Conservation (phyloP, 2,329 filamentous ascomycete genomes). For the Fusarium xylarioides region DNA sequence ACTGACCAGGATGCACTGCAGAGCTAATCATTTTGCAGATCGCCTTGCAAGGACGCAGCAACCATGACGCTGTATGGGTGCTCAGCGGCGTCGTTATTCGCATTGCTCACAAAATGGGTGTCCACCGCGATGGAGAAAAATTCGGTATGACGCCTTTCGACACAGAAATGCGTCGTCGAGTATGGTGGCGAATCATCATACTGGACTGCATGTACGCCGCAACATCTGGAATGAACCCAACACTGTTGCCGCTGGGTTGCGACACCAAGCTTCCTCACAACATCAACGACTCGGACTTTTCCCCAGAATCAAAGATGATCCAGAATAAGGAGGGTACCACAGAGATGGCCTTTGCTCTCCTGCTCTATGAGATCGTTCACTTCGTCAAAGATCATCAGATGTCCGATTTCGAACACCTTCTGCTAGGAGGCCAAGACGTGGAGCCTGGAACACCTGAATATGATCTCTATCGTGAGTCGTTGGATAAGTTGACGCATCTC, state of each 20-base stretch:
- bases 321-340: not conserved
- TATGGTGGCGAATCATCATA: slow-evolving; percentile 15
- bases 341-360: slow-evolving; percentile 1
- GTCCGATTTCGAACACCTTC: not conserved
- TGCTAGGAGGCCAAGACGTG: not conserved
- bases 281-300: not conserved
- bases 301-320: not conserved
- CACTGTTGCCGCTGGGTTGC: not conserved
- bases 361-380: not conserved
- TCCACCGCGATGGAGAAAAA: slow-evolving; percentile 5
- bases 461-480: not conserved
- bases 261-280: slow-evolving; percentile 1
- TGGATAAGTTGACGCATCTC: not conserved
- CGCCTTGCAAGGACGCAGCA: slow-evolving; percentile 1
- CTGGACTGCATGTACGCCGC: slow-evolving; percentile 12
- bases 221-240: slow-evolving; percentile 10
- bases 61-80: slow-evolving; percentile 3
- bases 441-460: slow-evolving; percentile 5
- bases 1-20: accelerated
- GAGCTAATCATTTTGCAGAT: not conserved
- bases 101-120: slow-evolving; percentile 6
- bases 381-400: not conserved
- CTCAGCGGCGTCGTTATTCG: slow-evolving; percentile 6
- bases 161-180: slow-evolving; percentile 5
- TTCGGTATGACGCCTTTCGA: not conserved